Base-by-base conservation (phyloP, 345 rosid genomes). In the Noccaea caerulescens region DNA sequence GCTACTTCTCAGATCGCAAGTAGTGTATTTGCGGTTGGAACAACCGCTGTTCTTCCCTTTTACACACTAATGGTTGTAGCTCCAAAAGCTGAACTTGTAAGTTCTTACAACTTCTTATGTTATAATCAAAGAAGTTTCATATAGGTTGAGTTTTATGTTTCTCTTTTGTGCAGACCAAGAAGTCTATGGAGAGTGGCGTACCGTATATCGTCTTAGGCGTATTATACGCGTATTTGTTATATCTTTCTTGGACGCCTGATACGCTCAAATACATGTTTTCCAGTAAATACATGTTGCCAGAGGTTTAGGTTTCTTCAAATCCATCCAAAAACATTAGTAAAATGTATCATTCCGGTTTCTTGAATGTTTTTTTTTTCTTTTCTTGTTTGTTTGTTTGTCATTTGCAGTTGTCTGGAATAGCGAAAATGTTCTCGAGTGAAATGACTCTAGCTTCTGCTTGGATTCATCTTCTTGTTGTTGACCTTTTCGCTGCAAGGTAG, bases 401-500 rank as follows among this genome's bases (percentile, higher is more conserved):
- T 57, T 1, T 72, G 75, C 69, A 91, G 99, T 78, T 94, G 47
- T 68, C 95, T 2, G 95, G 89, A n/a, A 91, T 94, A 9, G 78
- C 86, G 14, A 94, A 89, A 83, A 85, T 91, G 97, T 94, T 94
- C 70, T 79, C 91, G 23, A 86, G 77, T 72, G 97, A 94, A 72
- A 81, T 88, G 81, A 87, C 96, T 49, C 72, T 94, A 76, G 85
- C 97, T 80, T 94, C 99, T 59, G 96, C 90, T 8, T 94, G 99
- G 99, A 88, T 94, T 86, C 97, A 91, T 81, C 84, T 89, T 51
- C 77, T 94, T 59, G 85, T 83, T 42, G 63, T 94, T 5, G 97
- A 94, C 82, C 99, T 91, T 66, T 94, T 85, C 32, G 96, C 99
- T 9, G 99, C 99, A 45, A 86, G 97, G 96, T 93, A 49, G 38